Evolutionary conservation across 2,329 filamentous ascomycete genomes (phyloP).

Genomic region (Pestalotiopsis sp.): DNA sequence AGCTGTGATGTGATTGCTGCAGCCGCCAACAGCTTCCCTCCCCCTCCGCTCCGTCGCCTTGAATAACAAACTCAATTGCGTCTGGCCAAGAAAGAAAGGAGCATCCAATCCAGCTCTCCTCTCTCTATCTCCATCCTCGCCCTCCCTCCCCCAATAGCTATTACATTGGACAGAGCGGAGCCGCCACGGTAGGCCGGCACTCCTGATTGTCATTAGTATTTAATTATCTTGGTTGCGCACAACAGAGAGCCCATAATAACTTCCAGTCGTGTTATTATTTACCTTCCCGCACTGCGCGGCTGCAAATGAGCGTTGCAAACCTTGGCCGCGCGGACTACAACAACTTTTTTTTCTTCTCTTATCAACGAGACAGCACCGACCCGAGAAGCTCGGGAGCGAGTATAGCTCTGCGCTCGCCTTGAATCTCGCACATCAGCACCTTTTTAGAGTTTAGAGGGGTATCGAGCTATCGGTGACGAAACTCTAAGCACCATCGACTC

Average conservation of each 20-base stretch:
- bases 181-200: neutral
- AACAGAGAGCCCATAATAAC: neutral
- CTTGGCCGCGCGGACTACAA: neutral
- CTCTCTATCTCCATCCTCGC: neutral
- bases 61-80: constrained; percentile 1
- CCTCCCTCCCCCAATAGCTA: neutral
- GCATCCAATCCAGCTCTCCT: neutral
- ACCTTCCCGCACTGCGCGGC: neutral
- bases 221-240: neutral
- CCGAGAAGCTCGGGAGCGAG: neutral
- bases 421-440: neutral
- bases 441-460: constrained; percentile 7
- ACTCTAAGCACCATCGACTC: neutral
- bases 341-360: neutral
- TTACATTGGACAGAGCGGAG: neutral
- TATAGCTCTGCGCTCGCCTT: neutral
- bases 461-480: neutral
- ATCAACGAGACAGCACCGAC: neutral
- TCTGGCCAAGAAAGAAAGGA: neutral
- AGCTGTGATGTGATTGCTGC: neutral
- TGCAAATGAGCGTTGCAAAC: neutral
- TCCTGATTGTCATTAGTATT: neutral
- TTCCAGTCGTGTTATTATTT: neutral
- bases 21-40: constrained; percentile 3
- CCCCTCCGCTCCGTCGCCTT: constrained; percentile 14